These are phyloP conservation scores for Corylus avellana DNA, from an alignment of 306 rosid species.

Conservation along the genomic window DNA sequence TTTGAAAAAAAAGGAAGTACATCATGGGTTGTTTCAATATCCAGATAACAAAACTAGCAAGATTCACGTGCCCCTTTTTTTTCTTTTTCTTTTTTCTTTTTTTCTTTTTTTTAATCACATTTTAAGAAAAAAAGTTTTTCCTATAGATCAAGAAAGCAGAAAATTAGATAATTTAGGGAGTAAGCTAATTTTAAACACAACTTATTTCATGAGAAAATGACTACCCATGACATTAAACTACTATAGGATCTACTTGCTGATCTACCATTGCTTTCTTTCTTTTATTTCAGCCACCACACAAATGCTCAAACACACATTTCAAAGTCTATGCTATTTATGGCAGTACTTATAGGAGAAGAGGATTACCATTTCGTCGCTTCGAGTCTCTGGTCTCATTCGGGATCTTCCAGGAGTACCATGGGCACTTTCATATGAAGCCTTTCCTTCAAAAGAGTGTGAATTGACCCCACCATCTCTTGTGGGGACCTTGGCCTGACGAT, in stretches of 20 bases:
- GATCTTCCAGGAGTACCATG: constrained; percentile 82
- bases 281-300: background rate
- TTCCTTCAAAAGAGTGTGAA: constrained; percentile 66
- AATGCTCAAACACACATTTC: background rate
- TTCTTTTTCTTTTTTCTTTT: too few relatives aligned
- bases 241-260: background rate
- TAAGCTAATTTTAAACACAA: background rate
- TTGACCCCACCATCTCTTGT: constrained; percentile 50
- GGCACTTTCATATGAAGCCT: constrained; percentile 57
- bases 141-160: background rate
- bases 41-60: background rate
- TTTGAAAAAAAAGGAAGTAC: background rate
- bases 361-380: constrained; percentile 70
- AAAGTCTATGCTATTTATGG: constrained; percentile 7
- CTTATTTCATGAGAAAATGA: background rate
- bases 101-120: too few relatives aligned
- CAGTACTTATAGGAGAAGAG: background rate
- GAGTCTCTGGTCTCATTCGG: constrained; percentile 54
- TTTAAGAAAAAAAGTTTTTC: background rate
- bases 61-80: background rate
- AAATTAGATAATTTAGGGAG: background rate
- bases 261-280: background rate
- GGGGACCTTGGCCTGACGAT: constrained; percentile 64
- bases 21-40: background rate
- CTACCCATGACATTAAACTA: background rate